Base-by-base conservation (phyloP, 176 grass and related monocot species). In the Avena insularis region DNA sequence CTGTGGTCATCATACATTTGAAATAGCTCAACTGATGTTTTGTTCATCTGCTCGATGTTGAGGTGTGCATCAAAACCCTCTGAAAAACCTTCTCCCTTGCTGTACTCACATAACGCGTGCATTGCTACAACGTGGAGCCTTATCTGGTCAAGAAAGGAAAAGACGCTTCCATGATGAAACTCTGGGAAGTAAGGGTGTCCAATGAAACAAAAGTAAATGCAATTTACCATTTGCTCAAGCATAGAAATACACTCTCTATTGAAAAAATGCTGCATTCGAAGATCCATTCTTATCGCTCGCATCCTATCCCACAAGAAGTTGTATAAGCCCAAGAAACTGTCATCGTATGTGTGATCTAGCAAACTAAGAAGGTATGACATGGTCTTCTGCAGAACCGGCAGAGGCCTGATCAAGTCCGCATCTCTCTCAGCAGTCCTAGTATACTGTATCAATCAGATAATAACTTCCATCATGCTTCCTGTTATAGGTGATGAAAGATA, bases 281-380 rank as follows among this genome's bases (percentile, higher is more conserved):
- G 96, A 85, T 98, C 96, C 93, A 98, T 92, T 84, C 96, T 93
- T 88, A 98, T 91, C 5, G 93, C 96, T 88, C 96, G 88, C 96
- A 98, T 98, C 86, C 96, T 91, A 70, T 98, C 96, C 96, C 96
- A 98, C 85, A 98, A 83, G 83, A 98, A 98, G 82, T 98, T 98
- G 87, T 98, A 98, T 49, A 95, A 88, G 31, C 91, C 86, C 86
- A 98, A 87, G 55, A 98, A 98, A 77, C 80, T 92, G 29, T 92
- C 88, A 80, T 88, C 90, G 58, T 98, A 98, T 20, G 88, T 71
- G 74, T 91, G 90, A 85, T 98, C 88, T 80, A 98, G 72, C 86
- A 98, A 94, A 86, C 76, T 86, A 84, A 96, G 88, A 86, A 98
- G 96, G 83, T 98, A 96, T 64, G 91, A 87, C 88, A 98, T 91